Base-by-base conservation (phyloP, 345 rosid genomes). In the Hypericum perforatum region DNA sequence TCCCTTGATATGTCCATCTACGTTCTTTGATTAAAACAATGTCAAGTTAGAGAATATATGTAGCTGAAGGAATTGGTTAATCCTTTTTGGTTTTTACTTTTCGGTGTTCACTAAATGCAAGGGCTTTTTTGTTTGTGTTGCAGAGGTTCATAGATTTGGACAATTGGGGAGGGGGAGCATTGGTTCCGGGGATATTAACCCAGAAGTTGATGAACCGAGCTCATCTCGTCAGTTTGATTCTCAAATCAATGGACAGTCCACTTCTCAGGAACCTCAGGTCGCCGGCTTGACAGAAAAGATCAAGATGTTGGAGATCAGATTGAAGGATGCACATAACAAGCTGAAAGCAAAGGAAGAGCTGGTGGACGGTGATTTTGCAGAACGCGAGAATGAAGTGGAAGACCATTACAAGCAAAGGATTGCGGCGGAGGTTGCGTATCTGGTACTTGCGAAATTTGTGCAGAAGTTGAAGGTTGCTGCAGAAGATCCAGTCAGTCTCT, bases 341-440 rank as follows among this genome's bases (percentile, higher is more conserved):
- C 70, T 83, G 7, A 60, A 60, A 54, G 65, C 43, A n/a, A 85
- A 77, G 73, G 85, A 85, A 53, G n/a, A n/a, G n/a, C n/a, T n/a
- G n/a, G n/a, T n/a, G n/a, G n/a, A n/a, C n/a, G n/a, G n/a, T n/a
- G n/a, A n/a, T n/a, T n/a, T n/a, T n/a, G n/a, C n/a, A n/a, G n/a
- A n/a, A n/a, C n/a, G n/a, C 52, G 88, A 78, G 72, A 52, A 49
- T 0, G 76, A 73, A 53, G 56, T 82, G 7, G 96, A 85, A 64
- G 71, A 69, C 41, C 70, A 80, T 16, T 85, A 83, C 69, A 71
- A 51, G 76, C 82, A 77, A 64, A 88, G 79, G 82, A 74, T 88
- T 3, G 85, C 83, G 69, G 85, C 85, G 43, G 97, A 92, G 77
- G 62, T 92, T 6, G 87, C 78, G 67, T 74, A 72, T 76, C 61